These are phyloP conservation scores for Atalantia buxifolia DNA, from an alignment of 345 rosid species.

Conservation along the genomic window DNA sequence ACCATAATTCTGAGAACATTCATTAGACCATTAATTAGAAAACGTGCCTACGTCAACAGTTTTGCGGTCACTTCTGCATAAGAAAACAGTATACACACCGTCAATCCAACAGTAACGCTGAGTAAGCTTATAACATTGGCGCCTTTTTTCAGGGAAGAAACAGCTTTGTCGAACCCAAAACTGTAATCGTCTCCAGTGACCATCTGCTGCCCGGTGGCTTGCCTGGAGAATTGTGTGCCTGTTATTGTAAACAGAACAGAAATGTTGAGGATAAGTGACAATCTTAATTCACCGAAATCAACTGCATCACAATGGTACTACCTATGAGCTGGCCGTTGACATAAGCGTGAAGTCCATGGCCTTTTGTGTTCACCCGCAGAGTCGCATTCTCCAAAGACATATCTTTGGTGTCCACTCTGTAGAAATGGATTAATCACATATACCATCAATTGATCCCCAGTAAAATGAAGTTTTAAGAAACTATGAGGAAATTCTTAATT, in stretches of 20 bases:
- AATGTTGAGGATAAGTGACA: neutral
- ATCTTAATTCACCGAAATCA: neutral
- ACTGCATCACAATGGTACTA: neutral
- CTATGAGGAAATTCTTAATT: neutral
- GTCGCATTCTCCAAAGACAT: neutral
- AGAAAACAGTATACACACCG: constrained; percentile 11
- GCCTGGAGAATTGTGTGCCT: constrained; percentile 15
- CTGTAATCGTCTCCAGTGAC: neutral
- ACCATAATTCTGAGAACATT: constrained; percentile 38
- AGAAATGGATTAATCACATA: neutral
- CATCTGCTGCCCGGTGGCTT: constrained; percentile 1
- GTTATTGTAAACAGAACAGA: neutral
- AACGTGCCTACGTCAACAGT: neutral
- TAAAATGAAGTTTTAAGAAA: too few relatives aligned
- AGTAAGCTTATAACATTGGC: constrained; percentile 18
- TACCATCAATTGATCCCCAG: too few relatives aligned
- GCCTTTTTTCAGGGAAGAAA: constrained; percentile 17
- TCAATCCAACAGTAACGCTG: constrained; percentile 34
- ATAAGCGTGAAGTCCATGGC: constrained; percentile 29
- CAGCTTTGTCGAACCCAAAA: constrained; percentile 11
- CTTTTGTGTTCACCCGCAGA: constrained; percentile 13
- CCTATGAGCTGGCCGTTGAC: constrained; percentile 21
- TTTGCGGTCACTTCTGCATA: too few relatives aligned
- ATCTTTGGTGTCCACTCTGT: neutral
- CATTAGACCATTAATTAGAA: neutral